A percentile compares a stretch with the other conserved stretches of the same genome.
Evolutionary conservation across 441 rosid species (phyloP).

Genomic region (Melastoma candidum): DNA sequence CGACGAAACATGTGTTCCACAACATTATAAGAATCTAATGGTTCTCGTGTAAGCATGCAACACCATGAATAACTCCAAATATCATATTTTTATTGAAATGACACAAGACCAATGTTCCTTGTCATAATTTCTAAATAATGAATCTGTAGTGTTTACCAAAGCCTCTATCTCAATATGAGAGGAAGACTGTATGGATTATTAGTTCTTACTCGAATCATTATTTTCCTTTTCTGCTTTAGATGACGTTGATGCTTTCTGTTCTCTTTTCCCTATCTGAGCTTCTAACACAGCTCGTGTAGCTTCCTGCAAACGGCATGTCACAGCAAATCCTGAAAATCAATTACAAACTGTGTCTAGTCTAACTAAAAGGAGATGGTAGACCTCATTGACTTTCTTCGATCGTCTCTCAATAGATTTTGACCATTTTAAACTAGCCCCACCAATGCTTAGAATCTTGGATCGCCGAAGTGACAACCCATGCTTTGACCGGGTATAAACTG

Average conservation of each 20-base stretch:
- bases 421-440: slow-evolving; percentile 92
- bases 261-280: slow-evolving; percentile 58
- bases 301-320: slow-evolving; percentile 40
- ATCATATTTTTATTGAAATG: too few species aligned
- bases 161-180: too few species aligned
- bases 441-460: slow-evolving; percentile 85
- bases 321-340: slow-evolving; percentile 5
- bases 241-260: slow-evolving; percentile 27
- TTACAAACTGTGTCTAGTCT: slow-evolving; percentile 1
- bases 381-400: slow-evolving; percentile 90
- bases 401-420: slow-evolving; percentile 81
- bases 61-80: too few species aligned
- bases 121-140: too few species aligned
- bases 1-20: slow-evolving; percentile 12
- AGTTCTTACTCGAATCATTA: slow-evolving; percentile 40
- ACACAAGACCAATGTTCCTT: too few species aligned
- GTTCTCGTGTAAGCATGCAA: too few species aligned
- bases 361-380: slow-evolving; percentile 25
- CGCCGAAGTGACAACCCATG: slow-evolving; percentile 83
- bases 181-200: slow-evolving; percentile 5
- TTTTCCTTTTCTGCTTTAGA: slow-evolving; percentile 34
- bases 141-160: too few species aligned
- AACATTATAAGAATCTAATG: neutral
- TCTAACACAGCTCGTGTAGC: slow-evolving; percentile 92
- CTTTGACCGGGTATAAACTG: slow-evolving; percentile 75